Conservation (phyloP, 805 yeast species). For the Lachancea sp. region DNA sequence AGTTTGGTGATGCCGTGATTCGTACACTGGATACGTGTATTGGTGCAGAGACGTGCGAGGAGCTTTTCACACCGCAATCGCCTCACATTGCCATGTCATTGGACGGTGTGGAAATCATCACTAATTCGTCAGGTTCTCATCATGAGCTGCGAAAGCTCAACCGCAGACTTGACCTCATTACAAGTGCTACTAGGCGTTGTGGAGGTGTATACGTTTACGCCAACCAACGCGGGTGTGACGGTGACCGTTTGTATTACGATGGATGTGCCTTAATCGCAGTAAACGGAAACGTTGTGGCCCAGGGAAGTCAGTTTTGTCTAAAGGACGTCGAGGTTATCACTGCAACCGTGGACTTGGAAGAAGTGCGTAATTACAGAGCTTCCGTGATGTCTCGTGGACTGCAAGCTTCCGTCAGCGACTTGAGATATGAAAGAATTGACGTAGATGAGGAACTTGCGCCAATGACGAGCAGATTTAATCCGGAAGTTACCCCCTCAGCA, state of each 20-base stretch:
- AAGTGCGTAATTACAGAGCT: slow-evolving; percentile 76
- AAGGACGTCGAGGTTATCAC: slow-evolving; percentile 89
- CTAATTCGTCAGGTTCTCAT: slow-evolving; percentile 96
- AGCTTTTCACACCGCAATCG: slow-evolving; percentile 89
- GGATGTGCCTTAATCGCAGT: slow-evolving; percentile 94
- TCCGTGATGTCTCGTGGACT: slow-evolving; percentile 65
- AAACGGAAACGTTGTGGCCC: slow-evolving; percentile 88
- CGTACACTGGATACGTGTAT: slow-evolving; percentile 78
- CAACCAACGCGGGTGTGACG: slow-evolving; percentile 97
- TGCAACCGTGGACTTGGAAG: slow-evolving; percentile 93
- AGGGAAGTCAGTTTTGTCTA: slow-evolving; percentile 84
- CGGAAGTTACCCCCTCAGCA: slow-evolving; percentile 51
- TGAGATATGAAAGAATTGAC: slow-evolving; percentile 45
- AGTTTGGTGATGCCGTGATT: slow-evolving; percentile 87
- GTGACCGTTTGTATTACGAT: slow-evolving; percentile 93
- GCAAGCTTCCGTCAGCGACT: slow-evolving; percentile 45
- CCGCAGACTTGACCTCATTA: slow-evolving; percentile 75
- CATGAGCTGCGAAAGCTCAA: slow-evolving; percentile 90
- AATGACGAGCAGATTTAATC: slow-evolving; percentile 50
- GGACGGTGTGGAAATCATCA: slow-evolving; percentile 95
- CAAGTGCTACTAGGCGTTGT: slow-evolving; percentile 90
- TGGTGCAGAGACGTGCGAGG: slow-evolving; percentile 99
- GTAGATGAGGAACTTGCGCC: slow-evolving; percentile 66
- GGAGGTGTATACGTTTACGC: slow-evolving; percentile 94
- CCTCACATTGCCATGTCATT: slow-evolving; percentile 89